Conservation (phyloP, 129 eudicot species). For the Centrapalus pauciflorus region DNA sequence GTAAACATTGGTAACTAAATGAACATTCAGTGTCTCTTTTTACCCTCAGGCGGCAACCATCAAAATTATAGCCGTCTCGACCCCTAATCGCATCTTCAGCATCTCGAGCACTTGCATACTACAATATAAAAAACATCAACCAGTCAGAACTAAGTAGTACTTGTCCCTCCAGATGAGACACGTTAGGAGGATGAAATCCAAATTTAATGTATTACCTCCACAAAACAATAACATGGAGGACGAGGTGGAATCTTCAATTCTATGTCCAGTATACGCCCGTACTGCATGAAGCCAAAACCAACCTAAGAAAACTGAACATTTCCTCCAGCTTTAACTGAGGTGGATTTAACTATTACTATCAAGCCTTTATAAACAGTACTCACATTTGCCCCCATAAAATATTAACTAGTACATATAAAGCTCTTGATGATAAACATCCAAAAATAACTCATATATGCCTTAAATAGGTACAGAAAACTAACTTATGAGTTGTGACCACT, state of each 20-base stretch:
- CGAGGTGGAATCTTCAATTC: constrained; percentile 96
- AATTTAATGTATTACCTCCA: constrained; percentile 53
- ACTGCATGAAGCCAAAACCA: constrained; percentile 46
- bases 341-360: neutral
- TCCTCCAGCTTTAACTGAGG: neutral
- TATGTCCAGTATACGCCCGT: constrained; percentile 90
- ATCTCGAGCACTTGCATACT: constrained; percentile 91
- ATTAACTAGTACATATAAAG: neutral
- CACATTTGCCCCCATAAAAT: neutral
- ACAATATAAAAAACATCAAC: constrained; percentile 14
- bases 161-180: neutral
- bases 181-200: neutral
- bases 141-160: neutral
- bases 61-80: constrained; percentile 96
- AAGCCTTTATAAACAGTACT: constrained; percentile 5
- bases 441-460: too few relatives aligned
- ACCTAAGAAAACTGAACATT: constrained; percentile 1
- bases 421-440: too few relatives aligned
- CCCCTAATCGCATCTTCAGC: constrained; percentile 99
- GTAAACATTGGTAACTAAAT: neutral
- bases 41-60: constrained; percentile 96
- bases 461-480: too few relatives aligned
- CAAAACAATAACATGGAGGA: constrained; percentile 95
- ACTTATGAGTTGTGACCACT: too few relatives aligned
- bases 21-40: neutral